These are phyloP conservation scores for Aspergillus flavus DNA, from an alignment of 2,329 filamentous ascomycete species.

Conservation along the genomic window DNA sequence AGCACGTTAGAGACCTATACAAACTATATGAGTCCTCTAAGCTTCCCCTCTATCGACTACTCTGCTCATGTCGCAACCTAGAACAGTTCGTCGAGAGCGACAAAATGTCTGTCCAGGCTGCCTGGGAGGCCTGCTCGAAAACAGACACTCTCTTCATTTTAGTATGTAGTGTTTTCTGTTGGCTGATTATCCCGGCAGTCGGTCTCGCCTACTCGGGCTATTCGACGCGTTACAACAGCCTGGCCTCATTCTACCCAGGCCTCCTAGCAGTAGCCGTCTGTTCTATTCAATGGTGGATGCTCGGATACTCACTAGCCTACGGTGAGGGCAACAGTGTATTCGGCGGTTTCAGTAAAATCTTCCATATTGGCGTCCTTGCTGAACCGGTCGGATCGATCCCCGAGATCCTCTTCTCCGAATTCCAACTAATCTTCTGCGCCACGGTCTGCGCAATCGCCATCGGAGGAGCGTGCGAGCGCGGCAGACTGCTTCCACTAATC, in stretches of 20 bases:
- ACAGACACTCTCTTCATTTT: slow-evolving; percentile 57
- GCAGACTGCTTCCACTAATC: slow-evolving; percentile 49
- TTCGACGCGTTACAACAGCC: slow-evolving; percentile 51
- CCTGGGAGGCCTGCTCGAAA: slow-evolving; percentile 55
- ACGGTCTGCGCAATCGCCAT: slow-evolving; percentile 56
- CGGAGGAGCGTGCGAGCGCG: slow-evolving; percentile 53
- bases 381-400: slow-evolving; percentile 55
- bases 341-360: slow-evolving; percentile 49
- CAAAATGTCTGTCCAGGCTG: slow-evolving; percentile 38
- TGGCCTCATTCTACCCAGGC: slow-evolving; percentile 53
- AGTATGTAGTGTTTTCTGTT: slow-evolving; percentile 56
- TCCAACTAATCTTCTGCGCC: slow-evolving; percentile 54
- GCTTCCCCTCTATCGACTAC: too few relatives aligned
- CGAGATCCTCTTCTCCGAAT: slow-evolving; percentile 55
- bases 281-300: slow-evolving; percentile 54
- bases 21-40: not conserved
- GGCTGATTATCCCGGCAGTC: slow-evolving; percentile 56
- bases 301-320: slow-evolving; percentile 55
- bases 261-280: slow-evolving; percentile 53
- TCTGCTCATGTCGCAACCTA: not conserved
- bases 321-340: slow-evolving; percentile 50
- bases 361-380: slow-evolving; percentile 50
- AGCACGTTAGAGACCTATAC: not conserved
- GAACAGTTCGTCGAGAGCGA: not conserved
- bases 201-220: slow-evolving; percentile 56